These are phyloP conservation scores for Phoma sp. DNA, from an alignment of 2,329 filamentous ascomycete species.

Conservation along the genomic window DNA sequence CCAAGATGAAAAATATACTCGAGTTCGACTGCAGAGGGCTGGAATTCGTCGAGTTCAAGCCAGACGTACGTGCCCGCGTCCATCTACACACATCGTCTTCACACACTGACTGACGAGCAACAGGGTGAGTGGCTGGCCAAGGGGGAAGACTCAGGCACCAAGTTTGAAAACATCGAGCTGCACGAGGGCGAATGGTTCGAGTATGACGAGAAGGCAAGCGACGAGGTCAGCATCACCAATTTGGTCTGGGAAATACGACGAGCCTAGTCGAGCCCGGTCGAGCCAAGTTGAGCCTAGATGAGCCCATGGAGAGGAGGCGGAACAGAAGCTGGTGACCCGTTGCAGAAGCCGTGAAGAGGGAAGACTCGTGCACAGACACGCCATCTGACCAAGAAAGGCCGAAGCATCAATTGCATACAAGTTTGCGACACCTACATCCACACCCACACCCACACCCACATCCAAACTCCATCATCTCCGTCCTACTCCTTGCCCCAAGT, in stretches of 20 bases:
- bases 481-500: conserved; percentile 21
- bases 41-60: conserved; percentile 88
- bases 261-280: conserved; percentile 59
- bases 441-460: not conserved
- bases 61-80: conserved; percentile 68
- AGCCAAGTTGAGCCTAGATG: conserved; percentile 62
- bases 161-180: conserved; percentile 83
- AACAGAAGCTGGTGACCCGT: not conserved
- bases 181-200: conserved; percentile 96
- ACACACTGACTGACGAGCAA: not conserved
- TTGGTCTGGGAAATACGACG: conserved; percentile 84
- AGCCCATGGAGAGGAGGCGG: not conserved
- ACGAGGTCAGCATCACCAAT: conserved; percentile 92
- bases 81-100: not conserved
- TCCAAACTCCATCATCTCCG: not conserved
- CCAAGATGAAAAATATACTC: conserved; percentile 79
- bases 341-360: not conserved
- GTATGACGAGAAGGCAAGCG: conserved; percentile 91
- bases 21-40: conserved; percentile 93
- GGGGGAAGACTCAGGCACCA: conserved; percentile 78
- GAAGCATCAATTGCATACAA: not conserved
- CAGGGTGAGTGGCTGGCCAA: conserved; percentile 93
- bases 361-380: not conserved
- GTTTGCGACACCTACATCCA: not conserved
- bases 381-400: not conserved